Evolutionary conservation across 2,329 filamentous ascomycete species (phyloP), one percentile per base, ranked within the genome.

Genomic region (Neopestalotiopsis sp.): DNA sequence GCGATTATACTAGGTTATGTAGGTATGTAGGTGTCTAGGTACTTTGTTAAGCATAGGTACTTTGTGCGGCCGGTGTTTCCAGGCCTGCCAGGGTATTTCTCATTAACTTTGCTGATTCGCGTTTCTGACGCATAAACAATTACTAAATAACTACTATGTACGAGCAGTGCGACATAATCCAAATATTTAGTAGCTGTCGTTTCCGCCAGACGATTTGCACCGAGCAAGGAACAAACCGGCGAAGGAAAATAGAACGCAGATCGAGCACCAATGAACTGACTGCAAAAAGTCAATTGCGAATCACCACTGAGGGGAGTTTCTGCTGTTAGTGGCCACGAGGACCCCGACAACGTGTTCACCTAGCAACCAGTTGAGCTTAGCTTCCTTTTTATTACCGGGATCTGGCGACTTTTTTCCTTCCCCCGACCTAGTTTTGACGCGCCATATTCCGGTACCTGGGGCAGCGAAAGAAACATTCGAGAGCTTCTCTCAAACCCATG

Each of bases 401-500:
- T 62, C 59, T n/a, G 9, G 32, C 59, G 59, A 40, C 59, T 38
- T 62, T 62, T 62, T 52, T 52, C n/a, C 34, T 38, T 10, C 45
- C 45, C 59, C 59, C 59, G 59, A 62, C 17, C 32, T 62, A n/a
- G 17, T 17, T 52, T 52, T 38, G 59, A 62, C 59, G 59, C 59
- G 59, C 59, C 59, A 34, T 62, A 62, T 62, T 62, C 59, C 59
- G 59, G 40, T 38, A 62, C 20, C 45, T 12, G 45, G 20, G 17
- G 24, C 20, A 14, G 20, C 14, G 7, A 30, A 12, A 28, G 57
- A 59, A 62, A 62, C 59, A 62, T 34, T 62, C 59, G 59, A 62
- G 59, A 62, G 59, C 59, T 52, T 62, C 20, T 38, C 10, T 38
- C 34, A 38, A 38, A 38, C 59, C 57, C 57, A 59, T 59, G 57